Base-by-base conservation (phyloP, 805 yeast species). In the Pichia ethanolica region DNA sequence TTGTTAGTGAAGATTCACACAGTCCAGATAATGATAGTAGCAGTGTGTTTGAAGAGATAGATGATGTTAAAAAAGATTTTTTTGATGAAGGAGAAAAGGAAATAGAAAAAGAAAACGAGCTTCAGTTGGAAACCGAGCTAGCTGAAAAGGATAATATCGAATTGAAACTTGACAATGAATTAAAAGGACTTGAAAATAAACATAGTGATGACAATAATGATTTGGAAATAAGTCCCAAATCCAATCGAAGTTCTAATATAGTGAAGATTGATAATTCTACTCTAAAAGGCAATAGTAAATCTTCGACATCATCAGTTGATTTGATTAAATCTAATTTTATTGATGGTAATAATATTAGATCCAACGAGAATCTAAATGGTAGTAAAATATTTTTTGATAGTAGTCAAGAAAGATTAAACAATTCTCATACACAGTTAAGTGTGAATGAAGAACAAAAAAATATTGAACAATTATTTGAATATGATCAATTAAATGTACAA, bases 401-500 rank as follows among this genome's bases (percentile, higher is more conserved):
- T 33, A 39, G 43, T 48, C 44, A 44, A 34, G 47, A 48, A 5
- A 48, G 39, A 34, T 27, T 25, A 13, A 49, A 30, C 34, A 28
- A 2, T 27, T 39, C 44, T n/a, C 34, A 42, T 26, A 36, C 48
- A 1, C 51, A 49, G 13, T n/a, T 42, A 14, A 34, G 43, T 26
- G 40, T 35, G 1, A 41, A 33, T 11, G 64, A 68, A 39, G 46
- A 39, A 28, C 45, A 45, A 27, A 42, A 42, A 12, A 35, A 42
- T 9, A 35, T 56, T 26, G 41, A 48, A 8, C 42, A 71, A 43
- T 69, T 93, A 38, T 74, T 84, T 45, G 84, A 81, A 51, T 68
- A 64, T 46, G 99, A 93, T 66, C 99, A 93, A 64, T 70, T 93
- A 49, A 78, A 77, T 56, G 73, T 74, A 41, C 96, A 89, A 65